Conservation (phyloP, 495 filamentous ascomycete species). For the Sordaria brevicollis region DNA sequence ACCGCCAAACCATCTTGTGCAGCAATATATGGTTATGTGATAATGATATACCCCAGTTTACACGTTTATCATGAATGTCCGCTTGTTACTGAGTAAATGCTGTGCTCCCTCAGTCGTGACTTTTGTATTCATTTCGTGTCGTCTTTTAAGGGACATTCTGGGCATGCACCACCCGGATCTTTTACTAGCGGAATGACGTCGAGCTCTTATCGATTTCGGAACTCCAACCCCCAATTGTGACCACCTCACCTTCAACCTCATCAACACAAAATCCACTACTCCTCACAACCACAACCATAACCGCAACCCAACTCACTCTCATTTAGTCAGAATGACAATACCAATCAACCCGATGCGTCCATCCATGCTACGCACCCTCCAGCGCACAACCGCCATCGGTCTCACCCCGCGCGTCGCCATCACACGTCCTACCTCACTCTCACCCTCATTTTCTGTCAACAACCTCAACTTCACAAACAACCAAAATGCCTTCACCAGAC, state of each 20-base stretch:
- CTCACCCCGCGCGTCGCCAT: not conserved
- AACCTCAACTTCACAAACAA: not conserved
- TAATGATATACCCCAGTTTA: not conserved
- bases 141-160: not conserved
- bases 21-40: not conserved
- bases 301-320: not conserved
- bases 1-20: not conserved
- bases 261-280: not conserved
- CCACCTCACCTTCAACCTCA: not conserved
- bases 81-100: not conserved
- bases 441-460: not conserved
- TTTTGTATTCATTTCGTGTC: not conserved
- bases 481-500: not conserved
- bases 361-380: not conserved
- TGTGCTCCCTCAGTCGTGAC: not conserved
- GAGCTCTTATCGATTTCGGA: not conserved
- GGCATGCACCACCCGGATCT: not conserved
- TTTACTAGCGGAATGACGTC: slow-evolving; percentile 10
- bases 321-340: not conserved
- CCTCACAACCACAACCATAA: not conserved
- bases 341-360: not conserved
- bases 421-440: not conserved
- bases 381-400: not conserved
- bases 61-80: not conserved
- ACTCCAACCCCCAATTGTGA: slow-evolving; percentile 3